Conservation (phyloP, 2,329 filamentous ascomycete genomes). For the Colletotrichum sojae region DNA sequence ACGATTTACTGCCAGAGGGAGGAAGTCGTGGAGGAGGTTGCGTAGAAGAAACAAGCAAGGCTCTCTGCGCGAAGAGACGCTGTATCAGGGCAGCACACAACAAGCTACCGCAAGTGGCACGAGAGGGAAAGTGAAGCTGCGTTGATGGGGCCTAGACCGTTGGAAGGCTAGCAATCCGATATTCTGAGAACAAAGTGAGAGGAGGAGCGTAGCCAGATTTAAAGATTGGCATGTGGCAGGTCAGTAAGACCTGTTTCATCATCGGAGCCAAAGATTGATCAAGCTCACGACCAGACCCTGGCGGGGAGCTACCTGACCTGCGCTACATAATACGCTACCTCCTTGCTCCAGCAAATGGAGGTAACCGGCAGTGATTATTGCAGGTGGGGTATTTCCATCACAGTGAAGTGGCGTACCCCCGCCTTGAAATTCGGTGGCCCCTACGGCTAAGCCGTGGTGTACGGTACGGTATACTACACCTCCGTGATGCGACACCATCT, state of each 20-base stretch:
- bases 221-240: constrained; percentile 19
- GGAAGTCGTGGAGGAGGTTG: not conserved
- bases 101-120: constrained; percentile 10
- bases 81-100: constrained; percentile 11
- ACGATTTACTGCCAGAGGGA: not conserved
- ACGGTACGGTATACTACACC: too few species aligned
- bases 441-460: too few species aligned
- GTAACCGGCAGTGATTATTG: too few species aligned
- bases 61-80: constrained; percentile 6
- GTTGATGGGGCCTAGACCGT: not conserved
- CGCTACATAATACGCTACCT: not conserved
- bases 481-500: not conserved
- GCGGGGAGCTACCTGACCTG: constrained; percentile 13
- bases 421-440: too few species aligned
- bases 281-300: constrained; percentile 35
- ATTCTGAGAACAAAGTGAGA: not conserved
- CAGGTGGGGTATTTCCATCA: too few species aligned
- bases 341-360: not conserved
- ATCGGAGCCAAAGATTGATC: constrained; percentile 32
- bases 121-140: constrained; percentile 7
- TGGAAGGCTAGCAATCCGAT: constrained; percentile 2
- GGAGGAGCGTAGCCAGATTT: constrained; percentile 3
- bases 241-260: constrained; percentile 33
- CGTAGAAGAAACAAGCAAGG: not conserved
- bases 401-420: too few species aligned